Conservation (phyloP, 257 asterid genomes). For the Lithospermum erythrorhizon region DNA sequence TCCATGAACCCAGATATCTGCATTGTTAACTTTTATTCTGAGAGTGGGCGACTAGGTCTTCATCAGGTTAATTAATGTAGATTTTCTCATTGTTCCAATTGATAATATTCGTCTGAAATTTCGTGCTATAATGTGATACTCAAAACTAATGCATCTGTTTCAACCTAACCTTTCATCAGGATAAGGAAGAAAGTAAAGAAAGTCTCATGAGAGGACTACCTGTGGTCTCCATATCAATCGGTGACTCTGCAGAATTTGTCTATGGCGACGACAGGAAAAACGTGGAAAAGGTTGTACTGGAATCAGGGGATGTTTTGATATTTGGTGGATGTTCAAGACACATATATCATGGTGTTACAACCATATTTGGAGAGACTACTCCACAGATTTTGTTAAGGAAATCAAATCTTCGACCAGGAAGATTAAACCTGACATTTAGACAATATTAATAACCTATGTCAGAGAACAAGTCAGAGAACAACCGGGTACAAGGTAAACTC, state of each 20-base stretch:
- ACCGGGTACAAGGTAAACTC: too few species aligned
- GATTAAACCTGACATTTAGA: slow-evolving; percentile 73
- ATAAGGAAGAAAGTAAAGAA: slow-evolving; percentile 62
- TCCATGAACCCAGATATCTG: slow-evolving; percentile 62
- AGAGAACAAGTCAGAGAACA: too few species aligned
- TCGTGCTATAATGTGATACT: background rate
- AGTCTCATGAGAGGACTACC: slow-evolving; percentile 53
- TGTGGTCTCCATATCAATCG: slow-evolving; percentile 72
- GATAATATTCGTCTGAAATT: background rate
- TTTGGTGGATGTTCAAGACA: slow-evolving; percentile 67
- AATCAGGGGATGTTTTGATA: slow-evolving; percentile 75
- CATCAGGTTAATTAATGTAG: slow-evolving; percentile 44
- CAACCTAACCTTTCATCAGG: slow-evolving; percentile 25
- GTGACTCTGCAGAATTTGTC: slow-evolving; percentile 62
- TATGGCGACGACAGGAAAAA: slow-evolving; percentile 45
- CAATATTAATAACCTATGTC: slow-evolving; percentile 41
- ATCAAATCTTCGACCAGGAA: slow-evolving; percentile 52
- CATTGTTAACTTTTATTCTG: slow-evolving; percentile 56
- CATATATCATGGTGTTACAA: slow-evolving; percentile 58
- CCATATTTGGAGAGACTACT: slow-evolving; percentile 36
- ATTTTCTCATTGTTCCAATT: background rate
- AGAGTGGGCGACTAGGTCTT: slow-evolving; percentile 64
- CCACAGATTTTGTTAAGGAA: slow-evolving; percentile 36
- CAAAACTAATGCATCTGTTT: background rate
- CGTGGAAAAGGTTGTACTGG: slow-evolving; percentile 34